Percentiles rank a stretch among this genome's conserved stretches.
These are phyloP conservation scores for Boletellus sp. DNA, from an alignment of 768 basidiomycete species.

Conservation along the genomic window DNA sequence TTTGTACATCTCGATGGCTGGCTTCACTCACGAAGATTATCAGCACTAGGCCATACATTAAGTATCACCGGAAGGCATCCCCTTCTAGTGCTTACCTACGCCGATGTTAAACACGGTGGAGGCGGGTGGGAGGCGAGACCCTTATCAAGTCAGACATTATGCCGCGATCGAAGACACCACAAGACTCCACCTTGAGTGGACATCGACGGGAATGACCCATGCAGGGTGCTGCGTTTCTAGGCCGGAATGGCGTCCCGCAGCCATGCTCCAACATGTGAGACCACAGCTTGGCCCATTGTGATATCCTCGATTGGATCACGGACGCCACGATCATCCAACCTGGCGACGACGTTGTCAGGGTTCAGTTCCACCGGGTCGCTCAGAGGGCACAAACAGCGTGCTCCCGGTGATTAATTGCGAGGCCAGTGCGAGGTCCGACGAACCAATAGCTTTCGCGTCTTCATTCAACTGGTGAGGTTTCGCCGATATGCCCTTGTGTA, in stretches of 20 bases:
- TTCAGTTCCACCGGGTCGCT: too few species aligned
- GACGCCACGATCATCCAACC: conserved; percentile 78
- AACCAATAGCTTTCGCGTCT: too few species aligned
- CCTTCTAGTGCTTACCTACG: background rate
- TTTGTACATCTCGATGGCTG: background rate
- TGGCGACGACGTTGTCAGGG: background rate
- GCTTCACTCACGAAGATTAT: background rate
- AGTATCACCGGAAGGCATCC: background rate
- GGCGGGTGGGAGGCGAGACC: too few species aligned
- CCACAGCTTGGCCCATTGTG: conserved; percentile 79
- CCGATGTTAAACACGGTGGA: too few species aligned
- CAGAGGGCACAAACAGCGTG: conserved; percentile 1
- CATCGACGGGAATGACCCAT: conserved; percentile 73
- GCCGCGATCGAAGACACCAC: conserved; percentile 77
- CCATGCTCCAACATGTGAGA: conserved; percentile 61
- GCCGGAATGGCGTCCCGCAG: conserved; percentile 68
- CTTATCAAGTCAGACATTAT: too few species aligned
- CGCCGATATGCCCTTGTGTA: too few species aligned
- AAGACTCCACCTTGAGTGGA: conserved; percentile 73
- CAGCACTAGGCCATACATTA: too few species aligned
- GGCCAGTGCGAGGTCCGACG: conserved; percentile 15
- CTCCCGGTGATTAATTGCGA: conserved; percentile 58
- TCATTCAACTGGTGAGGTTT: too few species aligned
- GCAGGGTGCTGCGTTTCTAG: conserved; percentile 70
- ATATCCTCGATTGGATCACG: conserved; percentile 67